Conservation (phyloP, 2,329 filamentous ascomycete genomes). For the Talaromyces marneffei region DNA sequence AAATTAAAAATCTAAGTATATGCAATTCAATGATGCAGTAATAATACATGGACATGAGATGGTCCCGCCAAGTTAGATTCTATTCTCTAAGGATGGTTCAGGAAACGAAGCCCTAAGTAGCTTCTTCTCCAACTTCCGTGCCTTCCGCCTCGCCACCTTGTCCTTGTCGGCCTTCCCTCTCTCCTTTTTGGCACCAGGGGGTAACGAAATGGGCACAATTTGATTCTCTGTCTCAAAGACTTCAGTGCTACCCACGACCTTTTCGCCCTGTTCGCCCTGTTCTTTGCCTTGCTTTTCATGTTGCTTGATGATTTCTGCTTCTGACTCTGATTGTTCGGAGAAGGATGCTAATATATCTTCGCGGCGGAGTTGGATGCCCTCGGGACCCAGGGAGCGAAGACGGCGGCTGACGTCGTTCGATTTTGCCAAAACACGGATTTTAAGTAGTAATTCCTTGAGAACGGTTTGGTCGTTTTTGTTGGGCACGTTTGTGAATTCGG, state of each 20-base stretch:
- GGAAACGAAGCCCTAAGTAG: too few relatives aligned
- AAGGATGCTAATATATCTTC: background rate
- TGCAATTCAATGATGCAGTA: too few relatives aligned
- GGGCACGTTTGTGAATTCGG: slow-evolving; percentile 59
- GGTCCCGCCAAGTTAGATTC: too few relatives aligned
- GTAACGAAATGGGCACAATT: background rate
- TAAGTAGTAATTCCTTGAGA: slow-evolving; percentile 47
- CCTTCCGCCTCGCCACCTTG: background rate
- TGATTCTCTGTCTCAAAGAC: background rate
- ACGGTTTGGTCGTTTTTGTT: slow-evolving; percentile 39
- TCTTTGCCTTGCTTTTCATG: background rate
- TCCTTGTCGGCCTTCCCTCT: background rate
- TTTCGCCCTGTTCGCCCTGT: background rate
- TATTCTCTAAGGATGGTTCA: too few relatives aligned
- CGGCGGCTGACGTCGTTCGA: slow-evolving; percentile 46
- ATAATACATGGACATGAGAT: too few relatives aligned
- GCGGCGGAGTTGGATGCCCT: slow-evolving; percentile 6
- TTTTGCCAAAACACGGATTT: slow-evolving; percentile 47
- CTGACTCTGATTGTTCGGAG: background rate
- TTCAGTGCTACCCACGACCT: background rate
- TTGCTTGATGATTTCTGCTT: background rate
- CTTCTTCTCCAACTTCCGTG: background rate
- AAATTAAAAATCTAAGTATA: too few relatives aligned
- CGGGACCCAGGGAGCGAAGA: slow-evolving; percentile 31
- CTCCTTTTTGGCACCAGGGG: background rate